A percentile compares a stretch with the other conserved stretches of the same genome.
Evolutionary conservation across 1,139 yeast genomes (phyloP).

Genomic region (Taiozyma sp.): DNA sequence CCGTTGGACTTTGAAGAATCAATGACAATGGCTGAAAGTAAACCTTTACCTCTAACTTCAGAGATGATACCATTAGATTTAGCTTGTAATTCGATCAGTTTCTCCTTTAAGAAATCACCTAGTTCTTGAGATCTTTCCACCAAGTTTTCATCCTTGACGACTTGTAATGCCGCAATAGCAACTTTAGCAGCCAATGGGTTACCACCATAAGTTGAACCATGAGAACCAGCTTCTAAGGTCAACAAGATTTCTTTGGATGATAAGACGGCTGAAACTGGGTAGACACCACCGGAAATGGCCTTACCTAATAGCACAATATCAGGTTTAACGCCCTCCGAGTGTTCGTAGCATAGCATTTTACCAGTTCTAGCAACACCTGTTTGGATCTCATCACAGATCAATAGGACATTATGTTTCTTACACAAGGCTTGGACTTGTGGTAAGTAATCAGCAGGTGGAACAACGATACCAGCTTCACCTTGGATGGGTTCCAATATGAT

Average conservation of each 20-base stretch:
- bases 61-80: constrained; percentile 69
- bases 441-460: constrained; percentile 82
- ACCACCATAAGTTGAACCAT: constrained; percentile 98
- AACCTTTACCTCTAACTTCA: constrained; percentile 91
- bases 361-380: constrained; percentile 98
- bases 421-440: constrained; percentile 69
- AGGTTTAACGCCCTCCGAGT: constrained; percentile 71
- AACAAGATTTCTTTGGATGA: constrained; percentile 87
- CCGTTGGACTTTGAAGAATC: constrained; percentile 83
- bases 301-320: constrained; percentile 87
- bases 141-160: constrained; percentile 80
- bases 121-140: constrained; percentile 70
- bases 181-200: constrained; percentile 94
- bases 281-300: constrained; percentile 93
- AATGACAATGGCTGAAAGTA: constrained; percentile 85
- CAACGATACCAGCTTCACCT: constrained; percentile 98
- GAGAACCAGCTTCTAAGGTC: constrained; percentile 91
- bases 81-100: constrained; percentile 55
- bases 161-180: constrained; percentile 91
- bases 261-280: constrained; percentile 88
- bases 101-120: constrained; percentile 66
- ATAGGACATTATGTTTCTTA: constrained; percentile 74
- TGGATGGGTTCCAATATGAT: constrained; percentile 92
- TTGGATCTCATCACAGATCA: constrained; percentile 95
- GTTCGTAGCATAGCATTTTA: constrained; percentile 87